These are phyloP conservation scores for Lojkania enalia DNA, from an alignment of 2,329 filamentous ascomycete genomes.

Conservation along the genomic window DNA sequence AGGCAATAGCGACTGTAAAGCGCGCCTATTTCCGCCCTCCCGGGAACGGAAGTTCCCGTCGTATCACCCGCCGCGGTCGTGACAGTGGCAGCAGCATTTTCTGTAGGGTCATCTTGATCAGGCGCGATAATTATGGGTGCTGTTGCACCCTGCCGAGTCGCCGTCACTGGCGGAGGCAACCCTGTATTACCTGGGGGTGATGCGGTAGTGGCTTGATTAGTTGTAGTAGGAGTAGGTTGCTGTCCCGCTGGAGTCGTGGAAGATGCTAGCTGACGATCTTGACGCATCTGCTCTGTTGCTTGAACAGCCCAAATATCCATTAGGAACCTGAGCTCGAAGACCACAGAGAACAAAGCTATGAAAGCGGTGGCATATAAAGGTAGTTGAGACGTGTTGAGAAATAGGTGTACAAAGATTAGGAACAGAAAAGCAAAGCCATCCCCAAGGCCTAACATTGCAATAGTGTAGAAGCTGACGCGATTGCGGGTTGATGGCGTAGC, in stretches of 20 bases:
- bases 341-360: constrained; percentile 62
- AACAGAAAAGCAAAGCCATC: constrained; percentile 63
- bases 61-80: not conserved
- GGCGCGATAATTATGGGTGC: constrained; percentile 62
- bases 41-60: constrained; percentile 22
- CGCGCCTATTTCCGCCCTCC: constrained; percentile 56
- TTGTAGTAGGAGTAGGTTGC: constrained; percentile 22
- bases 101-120: constrained; percentile 57
- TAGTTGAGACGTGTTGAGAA: constrained; percentile 59
- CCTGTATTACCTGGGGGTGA: constrained; percentile 36
- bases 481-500: constrained; percentile 67
- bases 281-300: constrained; percentile 52
- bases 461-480: constrained; percentile 66
- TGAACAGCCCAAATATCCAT: constrained; percentile 70
- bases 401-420: constrained; percentile 55
- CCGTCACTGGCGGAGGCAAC: constrained; percentile 57
- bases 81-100: constrained; percentile 32
- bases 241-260: constrained; percentile 23
- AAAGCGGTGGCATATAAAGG: constrained; percentile 61
- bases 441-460: constrained; percentile 63
- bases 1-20: constrained; percentile 67
- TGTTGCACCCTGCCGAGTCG: constrained; percentile 49
- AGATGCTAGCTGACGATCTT: constrained; percentile 49
- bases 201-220: constrained; percentile 9
- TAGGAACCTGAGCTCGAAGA: constrained; percentile 66